These are phyloP conservation scores for Aspergillus intermedius DNA, from an alignment of 2,329 filamentous ascomycete species.

Conservation along the genomic window DNA sequence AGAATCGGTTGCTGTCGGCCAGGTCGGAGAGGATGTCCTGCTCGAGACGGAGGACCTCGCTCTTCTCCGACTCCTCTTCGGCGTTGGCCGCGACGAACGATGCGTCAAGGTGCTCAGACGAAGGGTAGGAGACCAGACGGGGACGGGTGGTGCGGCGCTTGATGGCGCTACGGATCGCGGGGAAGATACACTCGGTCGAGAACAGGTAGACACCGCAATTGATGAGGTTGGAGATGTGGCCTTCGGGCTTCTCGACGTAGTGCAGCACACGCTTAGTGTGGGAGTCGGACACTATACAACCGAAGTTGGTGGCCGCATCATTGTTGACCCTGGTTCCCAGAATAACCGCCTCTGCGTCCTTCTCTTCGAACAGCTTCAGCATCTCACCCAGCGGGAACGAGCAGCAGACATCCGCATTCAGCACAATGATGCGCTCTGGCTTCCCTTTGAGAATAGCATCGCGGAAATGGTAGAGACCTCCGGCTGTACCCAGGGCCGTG, in stretches of 20 bases:
- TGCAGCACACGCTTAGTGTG: slow-evolving; percentile 94
- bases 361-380: slow-evolving; percentile 89
- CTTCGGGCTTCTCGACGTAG: slow-evolving; percentile 98
- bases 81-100: slow-evolving; percentile 62
- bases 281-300: slow-evolving; percentile 91
- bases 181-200: slow-evolving; percentile 91
- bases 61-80: slow-evolving; percentile 70
- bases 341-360: slow-evolving; percentile 93
- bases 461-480: slow-evolving; percentile 97
- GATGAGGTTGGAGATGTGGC: slow-evolving; percentile 95
- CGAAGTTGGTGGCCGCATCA: slow-evolving; percentile 91
- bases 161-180: slow-evolving; percentile 86
- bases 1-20: slow-evolving; percentile 96
- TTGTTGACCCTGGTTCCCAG: slow-evolving; percentile 85
- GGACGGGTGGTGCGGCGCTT: slow-evolving; percentile 91
- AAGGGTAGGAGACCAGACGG: slow-evolving; percentile 88
- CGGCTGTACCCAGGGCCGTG: slow-evolving; percentile 88
- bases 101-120: slow-evolving; percentile 82
- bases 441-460: slow-evolving; percentile 95
- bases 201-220: slow-evolving; percentile 99
- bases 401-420: slow-evolving; percentile 98
- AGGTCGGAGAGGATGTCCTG: slow-evolving; percentile 95
- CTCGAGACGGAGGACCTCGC: slow-evolving; percentile 85
- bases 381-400: slow-evolving; percentile 95
- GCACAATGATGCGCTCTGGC: slow-evolving; percentile 90